Percentiles rank a stretch among this genome's conserved stretches.
Evolutionary conservation across 2,329 filamentous ascomycete species (phyloP).

Genomic region (Tothia fuscella): DNA sequence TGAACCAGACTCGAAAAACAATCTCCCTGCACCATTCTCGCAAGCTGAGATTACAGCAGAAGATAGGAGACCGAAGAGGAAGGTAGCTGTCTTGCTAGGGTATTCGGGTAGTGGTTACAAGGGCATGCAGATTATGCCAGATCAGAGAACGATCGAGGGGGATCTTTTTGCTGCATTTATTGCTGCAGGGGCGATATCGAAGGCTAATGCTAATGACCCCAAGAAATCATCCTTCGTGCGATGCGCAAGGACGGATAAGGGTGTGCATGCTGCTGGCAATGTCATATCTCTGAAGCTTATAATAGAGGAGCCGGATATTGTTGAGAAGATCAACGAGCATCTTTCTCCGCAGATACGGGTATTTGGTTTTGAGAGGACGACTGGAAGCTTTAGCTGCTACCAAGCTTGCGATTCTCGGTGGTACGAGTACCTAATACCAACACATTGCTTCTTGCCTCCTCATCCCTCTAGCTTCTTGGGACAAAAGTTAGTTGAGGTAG

Average conservation of each 20-base stretch:
- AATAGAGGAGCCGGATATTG: constrained; percentile 76
- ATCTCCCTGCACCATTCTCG: no score
- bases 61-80: constrained; percentile 80
- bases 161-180: constrained; percentile 91
- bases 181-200: constrained; percentile 82
- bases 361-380: constrained; percentile 86
- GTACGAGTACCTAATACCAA: constrained; percentile 95
- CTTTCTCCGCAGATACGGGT: constrained; percentile 83
- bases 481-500: constrained; percentile 66
- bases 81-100: constrained; percentile 89
- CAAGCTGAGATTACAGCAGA: constrained; percentile 82
- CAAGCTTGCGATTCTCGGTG: constrained; percentile 88
- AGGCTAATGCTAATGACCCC: constrained; percentile 91
- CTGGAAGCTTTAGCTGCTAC: constrained; percentile 88
- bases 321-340: constrained; percentile 80
- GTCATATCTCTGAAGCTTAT: constrained; percentile 93
- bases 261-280: constrained; percentile 91
- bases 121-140: constrained; percentile 70
- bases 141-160: constrained; percentile 88
- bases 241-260: constrained; percentile 93
- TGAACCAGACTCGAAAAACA: constrained; percentile 20
- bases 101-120: constrained; percentile 96
- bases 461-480: constrained; percentile 80
- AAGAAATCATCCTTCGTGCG: constrained; percentile 92
- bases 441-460: constrained; percentile 82